A percentile compares a stretch with the other conserved stretches of the same genome.
These are phyloP conservation scores for Cynara cardunculus DNA, from an alignment of 129 eudicot genomes.

Conservation along the genomic window DNA sequence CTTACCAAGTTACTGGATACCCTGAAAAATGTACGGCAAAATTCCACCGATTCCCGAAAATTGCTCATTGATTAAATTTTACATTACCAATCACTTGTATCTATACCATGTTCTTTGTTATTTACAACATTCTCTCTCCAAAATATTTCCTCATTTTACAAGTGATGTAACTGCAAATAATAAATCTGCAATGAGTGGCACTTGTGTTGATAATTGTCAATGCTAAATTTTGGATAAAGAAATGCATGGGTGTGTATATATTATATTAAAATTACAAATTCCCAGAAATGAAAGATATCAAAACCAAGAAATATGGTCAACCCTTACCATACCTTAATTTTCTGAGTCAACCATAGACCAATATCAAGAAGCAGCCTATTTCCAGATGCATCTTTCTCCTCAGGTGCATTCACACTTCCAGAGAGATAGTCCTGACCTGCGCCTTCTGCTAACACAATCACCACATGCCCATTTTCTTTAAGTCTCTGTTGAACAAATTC, in stretches of 20 bases:
- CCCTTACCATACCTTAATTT: slow-evolving; percentile 48
- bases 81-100: too few relatives aligned
- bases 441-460: slow-evolving; percentile 89
- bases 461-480: slow-evolving; percentile 72
- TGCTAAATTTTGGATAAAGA: neutral
- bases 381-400: slow-evolving; percentile 84
- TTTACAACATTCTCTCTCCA: too few relatives aligned
- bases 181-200: neutral
- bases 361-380: slow-evolving; percentile 70
- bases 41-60: too few relatives aligned
- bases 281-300: neutral
- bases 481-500: slow-evolving; percentile 81
- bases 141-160: too few relatives aligned
- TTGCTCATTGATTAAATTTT: too few relatives aligned
- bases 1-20: too few relatives aligned
- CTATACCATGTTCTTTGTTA: too few relatives aligned
- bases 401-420: slow-evolving; percentile 42
- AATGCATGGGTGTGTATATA: neutral
- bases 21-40: too few relatives aligned
- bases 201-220: neutral
- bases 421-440: slow-evolving; percentile 82
- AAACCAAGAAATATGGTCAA: neutral
- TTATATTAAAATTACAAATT: neutral
- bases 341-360: slow-evolving; percentile 78
- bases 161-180: neutral